Evolutionary conservation across 2,329 filamentous ascomycete genomes (phyloP).

Genomic region (Beauveria pseudobassiana): DNA sequence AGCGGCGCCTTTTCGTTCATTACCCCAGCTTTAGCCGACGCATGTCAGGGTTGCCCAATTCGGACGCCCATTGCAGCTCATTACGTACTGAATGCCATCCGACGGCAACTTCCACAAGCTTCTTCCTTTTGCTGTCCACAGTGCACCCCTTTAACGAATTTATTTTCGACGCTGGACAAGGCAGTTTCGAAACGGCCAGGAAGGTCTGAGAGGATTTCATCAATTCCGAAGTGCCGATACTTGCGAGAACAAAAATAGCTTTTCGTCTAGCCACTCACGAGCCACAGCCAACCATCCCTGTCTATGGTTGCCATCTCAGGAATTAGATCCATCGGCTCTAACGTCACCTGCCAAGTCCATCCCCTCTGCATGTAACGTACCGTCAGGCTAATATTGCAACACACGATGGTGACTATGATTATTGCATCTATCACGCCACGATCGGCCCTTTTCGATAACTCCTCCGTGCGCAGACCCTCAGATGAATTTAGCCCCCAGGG

Average conservation of each 20-base stretch:
- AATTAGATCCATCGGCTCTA: not conserved
- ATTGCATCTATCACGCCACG: not conserved
- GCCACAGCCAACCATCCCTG: not conserved
- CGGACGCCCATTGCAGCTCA: conserved; percentile 5
- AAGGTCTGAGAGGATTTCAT: not conserved
- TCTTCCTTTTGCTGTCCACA: not conserved
- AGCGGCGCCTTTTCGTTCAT: not conserved
- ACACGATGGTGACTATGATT: not conserved
- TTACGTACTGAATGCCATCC: conserved; percentile 5
- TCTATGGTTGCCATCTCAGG: not conserved
- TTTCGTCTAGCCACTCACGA: not conserved
- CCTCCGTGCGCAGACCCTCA: not conserved
- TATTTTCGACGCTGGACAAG: not conserved
- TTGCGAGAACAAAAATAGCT: not conserved
- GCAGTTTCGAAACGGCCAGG: not conserved
- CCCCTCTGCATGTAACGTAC: not conserved
- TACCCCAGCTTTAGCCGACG: conserved; percentile 9
- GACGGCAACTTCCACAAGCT: not conserved
- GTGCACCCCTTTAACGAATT: not conserved
- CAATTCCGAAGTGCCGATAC: not conserved
- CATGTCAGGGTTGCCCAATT: conserved; percentile 4
- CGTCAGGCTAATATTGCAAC: not conserved
- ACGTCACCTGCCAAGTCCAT: not conserved
- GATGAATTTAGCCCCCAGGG: not conserved
- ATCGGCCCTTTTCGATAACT: not conserved